Base-by-base conservation (phyloP, 192 early-diverging fungal genomes). In the Paraglomus occultum region DNA sequence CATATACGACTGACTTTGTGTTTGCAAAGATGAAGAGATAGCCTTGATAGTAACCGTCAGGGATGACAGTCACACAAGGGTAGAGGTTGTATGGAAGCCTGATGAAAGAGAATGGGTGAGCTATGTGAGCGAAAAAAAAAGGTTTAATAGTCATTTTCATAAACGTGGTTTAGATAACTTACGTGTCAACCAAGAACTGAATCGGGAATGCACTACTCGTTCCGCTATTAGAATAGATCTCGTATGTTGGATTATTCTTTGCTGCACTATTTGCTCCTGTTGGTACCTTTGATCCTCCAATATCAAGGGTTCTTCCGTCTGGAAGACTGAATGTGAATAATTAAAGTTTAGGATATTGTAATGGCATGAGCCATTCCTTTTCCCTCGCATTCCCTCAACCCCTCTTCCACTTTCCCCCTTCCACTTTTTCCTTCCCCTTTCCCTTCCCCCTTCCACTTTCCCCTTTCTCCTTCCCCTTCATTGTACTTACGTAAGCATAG, bases 261-360 rank as follows among this genome's bases (percentile, higher is more conserved):
- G 67, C 73, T 4, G 62, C 53, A 51, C 70, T 73, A 49, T 83
- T 87, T 9, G 80, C 74, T 0, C 73, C 77, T 48, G 79, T 61
- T 8, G 76, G 77, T 45, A 71, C 75, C 12, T 68, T 87, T 46
- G 72, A 76, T 20, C 87, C 87, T 51, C 87, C 84, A 20, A 88
- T 55, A 58, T 85, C 78, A 58, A 85, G 77, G 11, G 84, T 54
- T 18, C 79, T 70, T 17, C 87, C 87, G 52, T 80, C 74, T 11
- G 74, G 73, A 49, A 82, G 67, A 43, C 31, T 18, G 6, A 15
- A n/a, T 40, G 59, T 42, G 18, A 60, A 69, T 52, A 67, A 67
- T 57, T 77, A 70, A 43, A 4, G 5, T 50, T 22, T 9, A 20
- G n/a, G 8, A 66, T 40, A 51, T 20, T 12, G 31, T 31, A 31